These are phyloP conservation scores for Buddleja alternifolia DNA, from an alignment of 257 asterid species.

Conservation along the genomic window DNA sequence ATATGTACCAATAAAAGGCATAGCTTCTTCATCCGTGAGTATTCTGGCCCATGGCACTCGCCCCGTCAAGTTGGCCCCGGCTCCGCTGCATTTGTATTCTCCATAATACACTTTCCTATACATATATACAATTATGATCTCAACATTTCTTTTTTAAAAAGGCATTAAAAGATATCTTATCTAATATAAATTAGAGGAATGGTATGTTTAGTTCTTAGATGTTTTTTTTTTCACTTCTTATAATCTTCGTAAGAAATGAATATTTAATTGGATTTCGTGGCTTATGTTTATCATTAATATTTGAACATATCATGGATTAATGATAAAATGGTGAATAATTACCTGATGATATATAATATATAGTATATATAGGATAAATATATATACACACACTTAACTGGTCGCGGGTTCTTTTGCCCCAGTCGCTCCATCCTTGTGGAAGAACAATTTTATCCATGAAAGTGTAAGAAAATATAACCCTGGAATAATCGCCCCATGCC, in stretches of 20 bases:
- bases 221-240: no score
- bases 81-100: constrained; percentile 59
- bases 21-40: constrained; percentile 52
- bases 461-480: constrained; percentile 53
- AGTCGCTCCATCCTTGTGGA: constrained; percentile 61
- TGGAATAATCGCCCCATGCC: constrained; percentile 66
- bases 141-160: no score
- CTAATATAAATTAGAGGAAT: no score
- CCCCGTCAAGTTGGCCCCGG: constrained; percentile 49
- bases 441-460: constrained; percentile 54
- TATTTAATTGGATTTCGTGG: no score
- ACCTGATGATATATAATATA: no score
- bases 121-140: background rate
- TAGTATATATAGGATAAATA: background rate
- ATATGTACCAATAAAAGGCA: constrained; percentile 53
- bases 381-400: no score
- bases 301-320: no score
- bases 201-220: no score
- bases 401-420: constrained; percentile 48
- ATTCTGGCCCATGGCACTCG: constrained; percentile 52
- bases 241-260: no score
- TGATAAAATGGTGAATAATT: no score
- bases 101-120: constrained; percentile 57
- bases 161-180: no score
- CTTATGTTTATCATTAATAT: no score